Base-by-base conservation (phyloP, 1,284 basidiomycete species). In the Microbotryum saponariae region DNA sequence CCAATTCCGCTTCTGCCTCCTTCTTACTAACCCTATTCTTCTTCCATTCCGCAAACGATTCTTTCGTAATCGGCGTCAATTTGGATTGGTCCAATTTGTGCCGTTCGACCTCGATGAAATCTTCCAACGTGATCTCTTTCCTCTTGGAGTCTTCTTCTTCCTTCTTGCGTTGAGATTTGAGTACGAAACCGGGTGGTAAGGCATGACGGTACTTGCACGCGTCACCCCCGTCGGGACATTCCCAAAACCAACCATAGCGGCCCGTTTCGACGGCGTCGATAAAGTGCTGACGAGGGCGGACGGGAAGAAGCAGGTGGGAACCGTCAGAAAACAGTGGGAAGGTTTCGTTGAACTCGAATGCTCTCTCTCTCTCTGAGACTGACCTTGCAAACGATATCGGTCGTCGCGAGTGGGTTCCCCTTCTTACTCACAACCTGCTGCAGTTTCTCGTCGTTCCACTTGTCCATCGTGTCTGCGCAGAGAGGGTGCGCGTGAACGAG, bases 91-190 rank as follows among this genome's bases (percentile, higher is more conserved):
- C 91, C 50, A 97, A 80, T 82, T 94, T 96, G 79, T 98, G 94
- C 59, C 94, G 86, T 83, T 97, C 92, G 55, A 90, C 89, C 79
- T 99, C 94, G 62, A 99, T 76, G 79, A 99, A 99, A 70, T 98
- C 96, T 75, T 98, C 94, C 57, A 98, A 73, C 64, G 88, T 91
- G 74, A 99, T 97, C 58, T 82, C 80, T 70, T 91, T 89, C 51
- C 88, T 88, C 76, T 92, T 93, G 45, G 87, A 88, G 1, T 88
- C 76, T 55, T 77, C 77, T 48, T 73, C 71, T 57, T 77, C 76
- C 64, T 77, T 77, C 66, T 72, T 74, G 56, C 65, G 57, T 57
- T 73, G 71, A n/a, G 56, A 58, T 53, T 72, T 71, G 44, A 73
- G 64, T 4, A 73, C 87, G 75, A 96, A 97, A 6, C 94, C 94